Evolutionary conservation across 2,329 filamentous ascomycete species (phyloP).

Genomic region (Xylariomycetidae sp.): DNA sequence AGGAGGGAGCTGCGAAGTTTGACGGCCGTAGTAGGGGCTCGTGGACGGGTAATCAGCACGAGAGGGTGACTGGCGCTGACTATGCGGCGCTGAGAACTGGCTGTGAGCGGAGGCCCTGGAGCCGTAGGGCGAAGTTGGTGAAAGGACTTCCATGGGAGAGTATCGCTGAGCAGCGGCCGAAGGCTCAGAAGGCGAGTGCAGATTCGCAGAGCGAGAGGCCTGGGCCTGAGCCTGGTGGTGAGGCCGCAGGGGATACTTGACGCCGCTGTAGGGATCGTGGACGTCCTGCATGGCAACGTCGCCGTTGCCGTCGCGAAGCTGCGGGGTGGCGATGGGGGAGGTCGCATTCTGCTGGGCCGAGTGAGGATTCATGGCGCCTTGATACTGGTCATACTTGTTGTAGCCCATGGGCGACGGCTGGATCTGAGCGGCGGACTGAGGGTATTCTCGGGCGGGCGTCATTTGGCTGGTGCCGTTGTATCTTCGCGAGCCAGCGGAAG

Average conservation of each 20-base stretch:
- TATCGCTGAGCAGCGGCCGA: conserved; percentile 85
- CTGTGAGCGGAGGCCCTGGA: conserved; percentile 50
- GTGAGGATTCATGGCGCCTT: conserved; percentile 37
- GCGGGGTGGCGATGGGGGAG: conserved; percentile 41
- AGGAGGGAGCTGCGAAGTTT: conserved; percentile 64
- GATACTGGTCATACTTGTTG: conserved; percentile 65
- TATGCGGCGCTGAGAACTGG: conserved; percentile 47
- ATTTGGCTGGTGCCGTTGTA: conserved; percentile 36
- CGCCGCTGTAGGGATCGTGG: conserved; percentile 73
- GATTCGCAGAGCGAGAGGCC: conserved; percentile 46
- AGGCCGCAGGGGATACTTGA: conserved; percentile 79
- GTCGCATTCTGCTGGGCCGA: conserved; percentile 30
- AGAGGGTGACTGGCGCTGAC: conserved; percentile 72
- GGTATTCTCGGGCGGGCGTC: conserved; percentile 26
- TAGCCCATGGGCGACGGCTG: conserved; percentile 53
- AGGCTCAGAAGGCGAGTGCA: conserved; percentile 70
- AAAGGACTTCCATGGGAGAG: conserved; percentile 89
- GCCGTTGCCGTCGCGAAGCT: conserved; percentile 64
- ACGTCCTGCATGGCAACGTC: conserved; percentile 84
- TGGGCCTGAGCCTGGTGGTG: conserved; percentile 70
- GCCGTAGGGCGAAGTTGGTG: conserved; percentile 73
- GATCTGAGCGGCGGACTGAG: conserved; percentile 21
- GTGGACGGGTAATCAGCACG: conserved; percentile 55
- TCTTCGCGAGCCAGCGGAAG: conserved; percentile 56
- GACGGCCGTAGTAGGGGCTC: conserved; percentile 51